Evolutionary conservation across 2,329 filamentous ascomycete genomes (phyloP).

Genomic region (Sclerotinia minor): DNA sequence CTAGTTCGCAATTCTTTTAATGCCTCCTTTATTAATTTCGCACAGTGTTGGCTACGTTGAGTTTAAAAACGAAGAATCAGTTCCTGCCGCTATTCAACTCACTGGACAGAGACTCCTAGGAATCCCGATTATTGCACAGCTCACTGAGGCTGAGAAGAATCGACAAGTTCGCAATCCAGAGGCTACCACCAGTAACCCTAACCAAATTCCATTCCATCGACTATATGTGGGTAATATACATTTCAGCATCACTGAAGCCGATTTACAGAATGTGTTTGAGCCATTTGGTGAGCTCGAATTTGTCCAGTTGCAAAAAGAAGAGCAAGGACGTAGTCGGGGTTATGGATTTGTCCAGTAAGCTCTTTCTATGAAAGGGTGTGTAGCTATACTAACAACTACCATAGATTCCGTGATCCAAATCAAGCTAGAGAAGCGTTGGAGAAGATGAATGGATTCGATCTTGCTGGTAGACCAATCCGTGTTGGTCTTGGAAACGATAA

Average conservation of each 20-base stretch:
- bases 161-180: slow-evolving; percentile 87
- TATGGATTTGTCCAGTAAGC: slow-evolving; percentile 99
- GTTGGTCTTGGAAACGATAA: slow-evolving; percentile 99
- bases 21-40: slow-evolving; percentile 43
- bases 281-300: slow-evolving; percentile 98
- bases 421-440: slow-evolving; percentile 93
- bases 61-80: slow-evolving; percentile 94
- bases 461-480: slow-evolving; percentile 94
- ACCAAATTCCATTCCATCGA: slow-evolving; percentile 92
- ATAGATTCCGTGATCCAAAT: slow-evolving; percentile 82
- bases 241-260: slow-evolving; percentile 97
- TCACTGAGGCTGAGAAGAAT: slow-evolving; percentile 99
- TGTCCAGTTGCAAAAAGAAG: slow-evolving; percentile 95
- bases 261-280: slow-evolving; percentile 94
- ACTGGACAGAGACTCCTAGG: slow-evolving; percentile 98
- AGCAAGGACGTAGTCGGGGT: slow-evolving; percentile 83
- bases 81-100: slow-evolving; percentile 90
- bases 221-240: slow-evolving; percentile 99
- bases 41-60: slow-evolving; percentile 96
- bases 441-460: slow-evolving; percentile 99
- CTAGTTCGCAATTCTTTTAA: slow-evolving; percentile 7
- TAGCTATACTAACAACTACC: slow-evolving; percentile 43
- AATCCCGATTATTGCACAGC: slow-evolving; percentile 97
- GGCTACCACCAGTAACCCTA: slow-evolving; percentile 64
- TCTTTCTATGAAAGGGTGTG: neutral